These are phyloP conservation scores for Cryptosporidium ubiquitum DNA, from an alignment of 169 alveolate genomes.

Conservation along the genomic window DNA sequence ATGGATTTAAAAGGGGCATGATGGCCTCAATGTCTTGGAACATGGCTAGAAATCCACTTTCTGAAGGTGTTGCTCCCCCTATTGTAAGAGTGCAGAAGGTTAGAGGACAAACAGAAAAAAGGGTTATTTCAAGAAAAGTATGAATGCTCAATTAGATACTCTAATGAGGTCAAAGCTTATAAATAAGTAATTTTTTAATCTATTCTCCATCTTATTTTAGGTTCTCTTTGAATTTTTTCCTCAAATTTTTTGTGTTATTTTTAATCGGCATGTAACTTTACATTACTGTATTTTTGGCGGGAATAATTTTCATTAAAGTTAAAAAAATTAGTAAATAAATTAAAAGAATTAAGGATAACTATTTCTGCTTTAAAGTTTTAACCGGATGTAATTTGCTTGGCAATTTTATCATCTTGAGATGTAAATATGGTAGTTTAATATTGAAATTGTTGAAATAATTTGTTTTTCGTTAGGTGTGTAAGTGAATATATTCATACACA, in stretches of 20 bases:
- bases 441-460: background rate
- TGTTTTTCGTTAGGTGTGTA: background rate
- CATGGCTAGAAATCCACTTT: background rate
- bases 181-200: background rate
- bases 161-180: background rate
- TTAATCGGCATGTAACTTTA: background rate
- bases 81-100: slow-evolving; percentile 6
- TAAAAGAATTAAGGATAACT: background rate
- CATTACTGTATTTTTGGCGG: slow-evolving; percentile 2
- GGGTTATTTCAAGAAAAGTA: background rate
- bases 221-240: background rate
- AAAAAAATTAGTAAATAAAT: background rate
- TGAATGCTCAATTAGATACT: background rate
- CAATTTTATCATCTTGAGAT: background rate
- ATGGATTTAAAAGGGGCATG: slow-evolving; percentile 1
- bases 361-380: background rate
- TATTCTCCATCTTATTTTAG: background rate
- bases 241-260: background rate
- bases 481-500: background rate
- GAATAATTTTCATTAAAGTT: background rate
- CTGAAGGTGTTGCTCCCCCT: background rate
- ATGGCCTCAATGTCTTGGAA: background rate
- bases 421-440: background rate
- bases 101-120: background rate
- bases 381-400: background rate